These are phyloP conservation scores for Microthyrium microscopicum DNA, from an alignment of 2,329 filamentous ascomycete species.

Conservation along the genomic window DNA sequence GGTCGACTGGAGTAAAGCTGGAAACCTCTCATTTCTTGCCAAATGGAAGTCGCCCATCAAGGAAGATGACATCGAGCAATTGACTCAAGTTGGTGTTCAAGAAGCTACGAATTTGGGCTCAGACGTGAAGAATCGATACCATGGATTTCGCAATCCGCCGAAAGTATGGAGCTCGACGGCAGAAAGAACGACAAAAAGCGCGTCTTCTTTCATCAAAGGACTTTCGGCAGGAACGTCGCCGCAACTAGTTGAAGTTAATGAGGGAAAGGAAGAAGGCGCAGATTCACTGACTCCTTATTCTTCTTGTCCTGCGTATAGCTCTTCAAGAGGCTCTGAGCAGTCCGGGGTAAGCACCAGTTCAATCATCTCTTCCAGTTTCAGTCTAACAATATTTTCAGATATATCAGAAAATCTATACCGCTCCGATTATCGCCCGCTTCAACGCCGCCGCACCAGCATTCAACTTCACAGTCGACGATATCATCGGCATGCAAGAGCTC, in stretches of 20 bases:
- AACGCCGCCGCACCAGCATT: constrained; percentile 37
- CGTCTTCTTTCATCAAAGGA: constrained; percentile 40
- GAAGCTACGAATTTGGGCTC: constrained; percentile 44
- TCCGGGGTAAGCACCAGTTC: constrained; percentile 17
- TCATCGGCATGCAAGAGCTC: constrained; percentile 49
- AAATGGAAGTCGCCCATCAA: constrained; percentile 40
- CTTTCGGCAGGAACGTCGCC: constrained; percentile 38
- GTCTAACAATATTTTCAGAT: constrained; percentile 12
- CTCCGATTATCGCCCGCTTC: constrained; percentile 41
- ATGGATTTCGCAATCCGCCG: constrained; percentile 33
- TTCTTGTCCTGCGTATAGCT: constrained; percentile 45
- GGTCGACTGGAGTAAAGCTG: constrained; percentile 40
- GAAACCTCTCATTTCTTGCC: constrained; percentile 38
- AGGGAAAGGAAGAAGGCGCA: constrained; percentile 40
- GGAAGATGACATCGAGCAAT: constrained; percentile 39
- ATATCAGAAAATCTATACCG: constrained; percentile 40
- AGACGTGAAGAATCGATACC: constrained; percentile 42
- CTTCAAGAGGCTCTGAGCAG: constrained; percentile 39
- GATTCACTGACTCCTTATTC: constrained; percentile 48
- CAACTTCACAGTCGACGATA: constrained; percentile 46
- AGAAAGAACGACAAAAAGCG: constrained; percentile 42
- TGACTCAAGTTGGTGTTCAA: constrained; percentile 44
- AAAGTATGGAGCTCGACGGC: constrained; percentile 47
- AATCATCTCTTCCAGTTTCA: background rate
- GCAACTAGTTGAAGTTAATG: constrained; percentile 37